Evolutionary conservation across 2,329 filamentous ascomycete species (phyloP), one percentile per base, ranked within the genome.

Genomic region (Penicillium sp.): DNA sequence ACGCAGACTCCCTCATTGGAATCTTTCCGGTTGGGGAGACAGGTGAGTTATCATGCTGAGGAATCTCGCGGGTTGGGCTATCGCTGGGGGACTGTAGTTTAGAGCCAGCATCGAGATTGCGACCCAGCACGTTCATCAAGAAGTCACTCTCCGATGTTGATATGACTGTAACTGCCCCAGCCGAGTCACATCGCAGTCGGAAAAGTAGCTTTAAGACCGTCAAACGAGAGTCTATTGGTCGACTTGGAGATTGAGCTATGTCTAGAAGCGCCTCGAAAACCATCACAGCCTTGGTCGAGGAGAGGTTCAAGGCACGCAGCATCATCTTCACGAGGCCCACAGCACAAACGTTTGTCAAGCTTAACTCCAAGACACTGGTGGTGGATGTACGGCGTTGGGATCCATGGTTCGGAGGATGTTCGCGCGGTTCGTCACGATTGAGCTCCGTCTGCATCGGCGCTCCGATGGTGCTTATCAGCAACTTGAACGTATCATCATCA

Each of bases 161-260:
- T 8, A 86, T 86, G 52, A 96, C 78, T 57, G 88, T 91, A 4
- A 97, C 82, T 44, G 87, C 84, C 63, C 92, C 85, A 10, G 88
- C 85, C 70, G 89, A 91, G 73, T 96, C 91, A 23, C 91, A 91
- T 57, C 92, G 85, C 31, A 97, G 78, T 43, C 92, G 86, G 70
- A 95, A 93, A 2, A 97, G 78, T 43, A 93, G 76, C 67, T 90
- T 91, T 79, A 92, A 84, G 2, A 88, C 87, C 13, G 86, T 87
- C 27, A 94, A 77, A 7, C 90, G 87, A 50, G 89, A 87, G 72
- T 90, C 87, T 7, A 82, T 78, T 58, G 89, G 87, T 59, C 83
- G 85, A 33, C 81, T 77, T 29, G 79, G 80, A 16, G 82, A 82
- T 62, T 81, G 82, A 6, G 83, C 85, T 63, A 92, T 85, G 51